phyloP scores from a whole-genome alignment of 352 stramenopile genomes.

The Phytophthora sp. region DNA sequence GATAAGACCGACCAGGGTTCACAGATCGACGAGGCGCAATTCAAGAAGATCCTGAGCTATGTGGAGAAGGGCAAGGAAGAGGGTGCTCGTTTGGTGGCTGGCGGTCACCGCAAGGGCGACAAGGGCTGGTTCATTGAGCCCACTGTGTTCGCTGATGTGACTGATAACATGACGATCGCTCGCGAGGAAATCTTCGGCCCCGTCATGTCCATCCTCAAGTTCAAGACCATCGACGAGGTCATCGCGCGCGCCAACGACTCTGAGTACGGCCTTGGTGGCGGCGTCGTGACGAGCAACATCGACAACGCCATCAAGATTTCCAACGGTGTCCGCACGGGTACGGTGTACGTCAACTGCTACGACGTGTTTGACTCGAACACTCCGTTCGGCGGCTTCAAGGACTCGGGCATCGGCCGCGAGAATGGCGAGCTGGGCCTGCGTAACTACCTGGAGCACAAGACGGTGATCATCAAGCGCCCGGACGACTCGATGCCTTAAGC shows the following conservation, averaged over 20 bases:
- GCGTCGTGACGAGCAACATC: constrained; percentile 91
- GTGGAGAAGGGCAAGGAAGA: constrained; percentile 76
- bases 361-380: constrained; percentile 87
- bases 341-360: constrained; percentile 96
- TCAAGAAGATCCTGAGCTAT: constrained; percentile 87
- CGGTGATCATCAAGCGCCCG: constrained; percentile 66
- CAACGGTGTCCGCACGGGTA: constrained; percentile 87
- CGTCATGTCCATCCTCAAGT: constrained; percentile 18
- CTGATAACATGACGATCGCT: constrained; percentile 50
- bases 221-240: constrained; percentile 51
- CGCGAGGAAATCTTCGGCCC: constrained; percentile 11
- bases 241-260: constrained; percentile 87
- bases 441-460: constrained; percentile 84
- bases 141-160: constrained; percentile 89
- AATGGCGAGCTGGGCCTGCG: constrained; percentile 74
- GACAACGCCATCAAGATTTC: constrained; percentile 85
- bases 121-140: constrained; percentile 92
- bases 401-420: constrained; percentile 84
- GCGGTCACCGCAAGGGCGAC: constrained; percentile 69
- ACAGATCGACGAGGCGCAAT: constrained; percentile 64
- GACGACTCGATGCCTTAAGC: constrained; percentile 39
- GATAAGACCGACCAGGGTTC: constrained; percentile 51
- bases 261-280: constrained; percentile 85
- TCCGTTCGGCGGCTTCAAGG: constrained; percentile 87
- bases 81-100: constrained; percentile 77